These are phyloP conservation scores for Protomyces gravidus DNA, from an alignment of 1,139 yeast species.

Conservation along the genomic window DNA sequence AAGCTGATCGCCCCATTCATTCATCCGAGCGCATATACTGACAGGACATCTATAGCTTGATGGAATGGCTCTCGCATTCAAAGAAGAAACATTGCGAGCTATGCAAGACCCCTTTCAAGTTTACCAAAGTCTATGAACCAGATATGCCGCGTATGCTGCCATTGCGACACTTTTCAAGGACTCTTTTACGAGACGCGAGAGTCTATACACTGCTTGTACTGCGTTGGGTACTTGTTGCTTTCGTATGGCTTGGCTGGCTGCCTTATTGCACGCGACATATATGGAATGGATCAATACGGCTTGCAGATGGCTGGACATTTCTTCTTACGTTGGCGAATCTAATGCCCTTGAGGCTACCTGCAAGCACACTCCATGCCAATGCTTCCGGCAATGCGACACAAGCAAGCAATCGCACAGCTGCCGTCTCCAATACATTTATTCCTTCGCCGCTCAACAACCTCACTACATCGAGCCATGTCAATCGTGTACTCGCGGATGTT, in stretches of 20 bases:
- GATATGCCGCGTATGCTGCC: conserved; percentile 28
- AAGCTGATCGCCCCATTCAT: conserved; percentile 31
- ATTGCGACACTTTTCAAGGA: conserved; percentile 2
- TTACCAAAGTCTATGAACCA: conserved; percentile 48
- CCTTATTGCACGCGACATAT: conserved; percentile 26
- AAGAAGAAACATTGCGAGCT: conserved; percentile 74
- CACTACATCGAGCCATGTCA: conserved; percentile 12
- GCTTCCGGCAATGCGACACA: conserved; percentile 1
- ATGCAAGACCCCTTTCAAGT: conserved; percentile 72
- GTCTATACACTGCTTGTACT: background rate
- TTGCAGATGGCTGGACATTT: conserved; percentile 5
- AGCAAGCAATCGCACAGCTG: background rate
- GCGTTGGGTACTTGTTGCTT: conserved; percentile 12
- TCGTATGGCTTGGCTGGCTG: conserved; percentile 28
- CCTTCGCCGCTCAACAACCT: conserved; percentile 9
- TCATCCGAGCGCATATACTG: background rate
- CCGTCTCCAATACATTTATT: background rate
- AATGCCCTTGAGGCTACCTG: conserved; percentile 8
- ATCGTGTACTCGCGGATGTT: conserved; percentile 34
- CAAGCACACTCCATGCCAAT: background rate
- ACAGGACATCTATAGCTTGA: conserved; percentile 42
- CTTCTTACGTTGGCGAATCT: conserved; percentile 1
- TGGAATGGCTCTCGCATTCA: conserved; percentile 78
- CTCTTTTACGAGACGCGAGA: background rate
- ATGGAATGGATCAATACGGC: conserved; percentile 17